Percentiles rank a stretch among this genome's conserved stretches.
These are phyloP conservation scores for Cryphonectria radicalis DNA, from an alignment of 2,329 filamentous ascomycete genomes.

Conservation along the genomic window DNA sequence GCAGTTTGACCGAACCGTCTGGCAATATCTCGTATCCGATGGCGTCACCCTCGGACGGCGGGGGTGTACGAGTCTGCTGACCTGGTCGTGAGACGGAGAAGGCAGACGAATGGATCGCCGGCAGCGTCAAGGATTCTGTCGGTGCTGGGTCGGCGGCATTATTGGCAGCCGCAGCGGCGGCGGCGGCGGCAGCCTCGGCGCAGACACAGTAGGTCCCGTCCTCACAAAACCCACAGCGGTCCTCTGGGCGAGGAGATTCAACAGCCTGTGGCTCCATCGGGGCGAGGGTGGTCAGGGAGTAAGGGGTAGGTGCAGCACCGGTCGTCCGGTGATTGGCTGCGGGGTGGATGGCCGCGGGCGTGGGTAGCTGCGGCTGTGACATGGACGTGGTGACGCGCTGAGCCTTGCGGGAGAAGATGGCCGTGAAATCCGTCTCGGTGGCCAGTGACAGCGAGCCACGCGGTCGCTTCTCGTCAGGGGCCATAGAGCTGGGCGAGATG, in stretches of 20 bases:
- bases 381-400: conserved; percentile 33
- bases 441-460: conserved; percentile 46
- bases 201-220: conserved; percentile 84
- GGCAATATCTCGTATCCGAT: conserved; percentile 63
- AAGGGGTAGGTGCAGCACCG: conserved; percentile 38
- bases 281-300: conserved; percentile 21
- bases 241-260: conserved; percentile 48
- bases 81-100: conserved; percentile 35
- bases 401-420: conserved; percentile 60
- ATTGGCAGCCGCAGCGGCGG: conserved; percentile 20
- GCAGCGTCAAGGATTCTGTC: conserved; percentile 35
- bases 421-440: conserved; percentile 78
- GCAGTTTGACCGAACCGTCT: conserved; percentile 65
- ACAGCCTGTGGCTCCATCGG: conserved; percentile 20
- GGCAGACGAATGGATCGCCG: conserved; percentile 46
- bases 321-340: conserved; percentile 22
- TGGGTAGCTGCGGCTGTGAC: conserved; percentile 34
- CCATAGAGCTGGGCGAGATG: conserved; percentile 47
- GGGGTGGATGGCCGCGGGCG: conserved; percentile 38
- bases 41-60: conserved; percentile 65
- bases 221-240: conserved; percentile 81
- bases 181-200: conserved; percentile 59
- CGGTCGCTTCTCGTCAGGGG: conserved; percentile 59
- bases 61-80: conserved; percentile 60
- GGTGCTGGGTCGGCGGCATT: not conserved